Conservation (phyloP, 441 rosid species). For the Populus hybrid region DNA sequence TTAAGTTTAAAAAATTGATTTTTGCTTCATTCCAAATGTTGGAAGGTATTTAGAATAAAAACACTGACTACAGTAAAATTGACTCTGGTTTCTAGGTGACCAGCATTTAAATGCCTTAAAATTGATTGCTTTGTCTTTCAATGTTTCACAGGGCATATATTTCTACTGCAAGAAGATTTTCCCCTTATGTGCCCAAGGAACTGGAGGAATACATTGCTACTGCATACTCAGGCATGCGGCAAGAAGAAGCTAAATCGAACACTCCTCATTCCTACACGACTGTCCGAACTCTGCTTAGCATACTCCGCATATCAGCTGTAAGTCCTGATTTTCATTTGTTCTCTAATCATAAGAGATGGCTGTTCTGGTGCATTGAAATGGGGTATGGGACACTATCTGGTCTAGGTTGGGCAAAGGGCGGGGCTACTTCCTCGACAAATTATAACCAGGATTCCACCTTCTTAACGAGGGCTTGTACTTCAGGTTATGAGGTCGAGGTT, state of each 20-base stretch:
- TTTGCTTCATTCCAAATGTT: neutral
- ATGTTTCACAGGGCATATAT: constrained; percentile 70
- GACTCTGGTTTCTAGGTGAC: neutral
- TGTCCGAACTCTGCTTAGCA: constrained; percentile 90
- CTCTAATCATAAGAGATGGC: neutral
- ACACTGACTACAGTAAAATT: neutral
- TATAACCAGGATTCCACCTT: neutral
- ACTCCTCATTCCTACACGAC: constrained; percentile 97
- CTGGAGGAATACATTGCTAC: constrained; percentile 93
- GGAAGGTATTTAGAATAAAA: neutral
- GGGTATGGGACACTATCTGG: neutral
- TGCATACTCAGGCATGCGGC: constrained; percentile 91
- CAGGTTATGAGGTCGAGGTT: neutral
- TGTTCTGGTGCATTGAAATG: neutral
- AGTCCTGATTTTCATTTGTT: constrained; percentile 25
- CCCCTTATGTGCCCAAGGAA: constrained; percentile 82
- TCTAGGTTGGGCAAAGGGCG: constrained; percentile 11
- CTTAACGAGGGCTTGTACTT: neutral
- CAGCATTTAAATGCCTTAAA: neutral
- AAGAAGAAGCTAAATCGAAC: constrained; percentile 93
- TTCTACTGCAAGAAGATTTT: constrained; percentile 90
- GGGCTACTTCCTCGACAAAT: neutral
- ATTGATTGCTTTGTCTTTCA: constrained; percentile 5
- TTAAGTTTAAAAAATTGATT: neutral
- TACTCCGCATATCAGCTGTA: constrained; percentile 96